phyloP scores from a whole-genome alignment of 208 protist species.

The Crithidia brevicula region DNA sequence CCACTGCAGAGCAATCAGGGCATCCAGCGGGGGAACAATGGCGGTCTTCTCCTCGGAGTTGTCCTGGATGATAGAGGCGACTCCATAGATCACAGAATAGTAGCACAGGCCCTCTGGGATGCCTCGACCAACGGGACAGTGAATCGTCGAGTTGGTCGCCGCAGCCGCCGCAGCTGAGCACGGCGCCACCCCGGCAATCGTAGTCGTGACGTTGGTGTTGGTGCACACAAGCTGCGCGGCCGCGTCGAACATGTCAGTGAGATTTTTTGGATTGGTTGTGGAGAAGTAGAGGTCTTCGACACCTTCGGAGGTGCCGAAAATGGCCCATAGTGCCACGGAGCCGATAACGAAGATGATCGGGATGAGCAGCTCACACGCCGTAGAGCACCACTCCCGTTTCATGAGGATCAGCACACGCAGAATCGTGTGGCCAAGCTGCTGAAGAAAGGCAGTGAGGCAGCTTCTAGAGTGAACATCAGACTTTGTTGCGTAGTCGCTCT shows the following conservation, averaged over 20 bases:
- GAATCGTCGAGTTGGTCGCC: not conserved
- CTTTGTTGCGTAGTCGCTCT: no score
- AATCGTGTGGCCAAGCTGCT: conserved; percentile 60
- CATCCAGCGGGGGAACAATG: conserved; percentile 43
- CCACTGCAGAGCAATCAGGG: conserved; percentile 61
- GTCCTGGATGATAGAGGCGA: not conserved
- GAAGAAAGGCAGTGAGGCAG: conserved; percentile 33
- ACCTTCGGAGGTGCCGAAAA: conserved; percentile 26
- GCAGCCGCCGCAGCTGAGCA: conserved; percentile 6
- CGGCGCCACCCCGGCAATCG: conserved; percentile 13
- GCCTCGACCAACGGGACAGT: conserved; percentile 35
- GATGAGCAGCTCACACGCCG: conserved; percentile 52
- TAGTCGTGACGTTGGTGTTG: conserved; percentile 2
- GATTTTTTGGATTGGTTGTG: not conserved
- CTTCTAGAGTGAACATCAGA: no score
- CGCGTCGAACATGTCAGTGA: not conserved
- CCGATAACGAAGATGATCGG: conserved; percentile 72
- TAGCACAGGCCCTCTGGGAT: conserved; percentile 36
- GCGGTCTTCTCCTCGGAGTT: conserved; percentile 6
- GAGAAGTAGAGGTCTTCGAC: conserved; percentile 22
- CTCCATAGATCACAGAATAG: not conserved
- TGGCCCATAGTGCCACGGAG: conserved; percentile 44
- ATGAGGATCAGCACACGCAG: conserved; percentile 53
- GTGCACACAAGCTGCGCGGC: conserved; percentile 5
- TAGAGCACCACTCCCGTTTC: conserved; percentile 46